Evolutionary conservation across 2,329 filamentous ascomycete genomes (phyloP), one percentile per base, ranked within the genome.

Genomic region (Periconia digitata): DNA sequence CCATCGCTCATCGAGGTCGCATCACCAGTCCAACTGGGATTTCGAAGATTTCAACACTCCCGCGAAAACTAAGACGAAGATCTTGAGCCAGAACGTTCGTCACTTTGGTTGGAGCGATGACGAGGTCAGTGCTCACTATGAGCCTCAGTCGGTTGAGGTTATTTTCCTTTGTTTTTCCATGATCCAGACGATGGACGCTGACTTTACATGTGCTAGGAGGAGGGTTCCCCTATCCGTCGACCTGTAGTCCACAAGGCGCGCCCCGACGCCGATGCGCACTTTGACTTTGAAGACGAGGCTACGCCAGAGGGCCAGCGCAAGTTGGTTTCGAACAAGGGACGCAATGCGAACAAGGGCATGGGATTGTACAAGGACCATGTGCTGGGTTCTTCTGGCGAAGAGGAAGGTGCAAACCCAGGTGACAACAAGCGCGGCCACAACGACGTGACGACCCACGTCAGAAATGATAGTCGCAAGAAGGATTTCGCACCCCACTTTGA

Each of bases 1-100:
- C 32, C 55, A 51, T 44, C 68, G 55, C 49, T 46, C 48, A 17
- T 45, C 59, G 53, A 53, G 62, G 49, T 46, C 57, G 54, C 89
- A 87, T 74, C 85, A 90, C 66, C 76, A 79, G 50, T 85, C 85
- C 55, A 86, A 89, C 53, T 96, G 92, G 91, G 84, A 85, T 41
- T 97, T 97, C 71, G 84, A 90, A 52, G 91, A 96, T 72, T 95
- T 95, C 62, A 76, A 77, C 15, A 96, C 92, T 0, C 92, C 92
- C 0, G 81, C 86, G 56, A 96, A 95, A 78, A 77, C 83, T 40
- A 78, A 81, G 4, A 74, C 79, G 39, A 88, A 86, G 70, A 69
- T 81, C 44, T 81, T 85, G 50, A 76, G 80, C 34, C 83, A 90
- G 64, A 85, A 94, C 52, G 80, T 85, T 51, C 86, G 89, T 46